Conservation (phyloP, 2,329 filamentous ascomycete species). For the Penicillium occitanis region DNA sequence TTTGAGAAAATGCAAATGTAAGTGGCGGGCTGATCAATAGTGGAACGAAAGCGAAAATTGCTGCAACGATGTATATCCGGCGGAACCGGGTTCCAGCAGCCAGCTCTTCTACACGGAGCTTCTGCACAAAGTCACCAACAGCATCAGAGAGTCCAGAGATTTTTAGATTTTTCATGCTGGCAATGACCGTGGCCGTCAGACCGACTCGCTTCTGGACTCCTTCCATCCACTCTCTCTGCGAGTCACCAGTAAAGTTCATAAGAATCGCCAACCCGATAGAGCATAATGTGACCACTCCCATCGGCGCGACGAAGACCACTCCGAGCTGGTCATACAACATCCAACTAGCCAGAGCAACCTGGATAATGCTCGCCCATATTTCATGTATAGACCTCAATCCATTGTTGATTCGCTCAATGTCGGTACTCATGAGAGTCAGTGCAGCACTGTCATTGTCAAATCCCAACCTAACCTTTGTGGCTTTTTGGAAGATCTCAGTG, state of each 20-base stretch:
- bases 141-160: slow-evolving; percentile 49
- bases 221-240: slow-evolving; percentile 15
- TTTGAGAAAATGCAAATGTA: slow-evolving; percentile 14
- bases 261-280: slow-evolving; percentile 26
- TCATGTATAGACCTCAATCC: slow-evolving; percentile 47
- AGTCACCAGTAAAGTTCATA: slow-evolving; percentile 27
- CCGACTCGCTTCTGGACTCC: slow-evolving; percentile 16
- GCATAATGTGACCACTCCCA: slow-evolving; percentile 28
- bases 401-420: slow-evolving; percentile 45
- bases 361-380: slow-evolving; percentile 46
- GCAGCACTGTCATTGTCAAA: slow-evolving; percentile 38
- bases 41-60: slow-evolving; percentile 23
- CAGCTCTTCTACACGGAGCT: slow-evolving; percentile 43
- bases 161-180: slow-evolving; percentile 55
- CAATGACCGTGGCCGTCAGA: slow-evolving; percentile 38
- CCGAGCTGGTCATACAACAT: slow-evolving; percentile 45
- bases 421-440: slow-evolving; percentile 48
- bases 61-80: slow-evolving; percentile 23
- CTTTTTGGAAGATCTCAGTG: slow-evolving; percentile 24
- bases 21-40: slow-evolving; percentile 17
- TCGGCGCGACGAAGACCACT: slow-evolving; percentile 44
- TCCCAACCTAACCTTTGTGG: slow-evolving; percentile 30
- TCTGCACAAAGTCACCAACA: slow-evolving; percentile 40
- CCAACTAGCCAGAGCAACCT: slow-evolving; percentile 48
- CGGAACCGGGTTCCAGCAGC: slow-evolving; percentile 32